Evolutionary conservation across 2,329 filamentous ascomycete species (phyloP).

Genomic region (Fusarium camptoceras): DNA sequence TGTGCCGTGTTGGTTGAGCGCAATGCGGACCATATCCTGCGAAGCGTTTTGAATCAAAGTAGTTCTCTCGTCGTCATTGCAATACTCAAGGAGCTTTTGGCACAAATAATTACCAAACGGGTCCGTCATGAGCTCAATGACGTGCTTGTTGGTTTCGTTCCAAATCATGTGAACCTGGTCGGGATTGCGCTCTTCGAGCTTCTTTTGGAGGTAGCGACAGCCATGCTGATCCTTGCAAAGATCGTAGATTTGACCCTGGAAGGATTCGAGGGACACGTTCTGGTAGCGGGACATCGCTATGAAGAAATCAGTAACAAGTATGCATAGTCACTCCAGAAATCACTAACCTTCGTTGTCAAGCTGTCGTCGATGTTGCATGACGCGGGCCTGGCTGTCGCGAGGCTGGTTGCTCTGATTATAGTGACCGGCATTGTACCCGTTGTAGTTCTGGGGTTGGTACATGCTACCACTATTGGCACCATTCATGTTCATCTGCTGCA

Average conservation of each 20-base stretch:
- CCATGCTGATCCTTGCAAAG: conserved; percentile 98
- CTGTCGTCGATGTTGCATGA: conserved; percentile 80
- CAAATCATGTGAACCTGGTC: conserved; percentile 94
- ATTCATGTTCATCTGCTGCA: conserved; percentile 73
- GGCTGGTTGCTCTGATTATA: conserved; percentile 65
- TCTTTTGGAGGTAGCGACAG: conserved; percentile 96
- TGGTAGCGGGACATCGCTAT: conserved; percentile 81
- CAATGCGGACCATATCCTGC: conserved; percentile 89
- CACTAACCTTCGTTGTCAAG: conserved; percentile 76
- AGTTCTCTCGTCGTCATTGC: conserved; percentile 94
- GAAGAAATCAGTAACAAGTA: conserved; percentile 45
- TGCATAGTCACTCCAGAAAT: neutral
- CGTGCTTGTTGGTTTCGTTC: conserved; percentile 90
- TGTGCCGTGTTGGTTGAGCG: conserved; percentile 96
- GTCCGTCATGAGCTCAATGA: conserved; percentile 98
- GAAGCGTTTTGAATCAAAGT: conserved; percentile 91
- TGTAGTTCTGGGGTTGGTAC: conserved; percentile 70
- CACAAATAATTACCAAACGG: conserved; percentile 99
- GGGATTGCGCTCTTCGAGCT: conserved; percentile 88
- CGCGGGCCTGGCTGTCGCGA: conserved; percentile 80
- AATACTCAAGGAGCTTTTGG: conserved; percentile 96
- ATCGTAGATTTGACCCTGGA: conserved; percentile 85
- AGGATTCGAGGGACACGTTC: conserved; percentile 83
- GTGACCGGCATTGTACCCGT: conserved; percentile 65
- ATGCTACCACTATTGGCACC: conserved; percentile 56